Evolutionary conservation across 345 rosid species (phyloP).

Genomic region (Capsella bursapastoris): DNA sequence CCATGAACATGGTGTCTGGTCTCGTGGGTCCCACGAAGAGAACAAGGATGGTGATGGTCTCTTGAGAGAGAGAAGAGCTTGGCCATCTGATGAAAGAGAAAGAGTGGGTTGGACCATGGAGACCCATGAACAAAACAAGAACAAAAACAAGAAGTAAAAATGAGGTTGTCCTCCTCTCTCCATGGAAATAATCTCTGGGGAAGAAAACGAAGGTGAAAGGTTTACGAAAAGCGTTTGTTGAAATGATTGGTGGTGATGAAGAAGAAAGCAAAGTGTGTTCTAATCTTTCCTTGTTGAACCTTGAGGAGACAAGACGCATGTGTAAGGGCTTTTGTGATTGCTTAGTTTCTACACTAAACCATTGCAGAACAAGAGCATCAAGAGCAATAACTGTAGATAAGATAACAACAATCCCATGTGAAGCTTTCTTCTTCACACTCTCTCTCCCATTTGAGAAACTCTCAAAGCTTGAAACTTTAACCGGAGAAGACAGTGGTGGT

Average conservation of each 20-base stretch:
- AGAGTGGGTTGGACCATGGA: constrained; percentile 44
- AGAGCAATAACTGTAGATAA: constrained; percentile 33
- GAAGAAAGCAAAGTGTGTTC: constrained; percentile 31
- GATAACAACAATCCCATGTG: constrained; percentile 52
- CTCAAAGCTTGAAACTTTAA: constrained; percentile 33
- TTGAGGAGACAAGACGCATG: constrained; percentile 65
- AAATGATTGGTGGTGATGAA: constrained; percentile 27
- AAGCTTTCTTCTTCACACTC: constrained; percentile 24
- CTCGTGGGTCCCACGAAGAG: constrained; percentile 82
- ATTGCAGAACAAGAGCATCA: constrained; percentile 48
- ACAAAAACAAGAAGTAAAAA: constrained; percentile 48
- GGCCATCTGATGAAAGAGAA: constrained; percentile 79
- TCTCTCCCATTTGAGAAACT: constrained; percentile 42
- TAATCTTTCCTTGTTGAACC: constrained; percentile 34
- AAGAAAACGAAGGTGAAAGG: constrained; percentile 5
- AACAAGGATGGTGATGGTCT: constrained; percentile 53
- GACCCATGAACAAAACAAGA: constrained; percentile 45
- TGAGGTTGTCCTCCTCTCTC: constrained; percentile 44
- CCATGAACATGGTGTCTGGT: constrained; percentile 90
- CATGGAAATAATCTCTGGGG: constrained; percentile 42
- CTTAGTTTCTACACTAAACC: constrained; percentile 59
- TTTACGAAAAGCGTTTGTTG: constrained; percentile 7
- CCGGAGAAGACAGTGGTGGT: constrained; percentile 1
- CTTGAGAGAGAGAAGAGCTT: constrained; percentile 67
- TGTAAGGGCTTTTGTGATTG: constrained; percentile 48